A percentile compares a stretch with the other conserved stretches of the same genome.
Conservation (phyloP, 345 rosid genomes). For the Rhodamnia argentea region DNA sequence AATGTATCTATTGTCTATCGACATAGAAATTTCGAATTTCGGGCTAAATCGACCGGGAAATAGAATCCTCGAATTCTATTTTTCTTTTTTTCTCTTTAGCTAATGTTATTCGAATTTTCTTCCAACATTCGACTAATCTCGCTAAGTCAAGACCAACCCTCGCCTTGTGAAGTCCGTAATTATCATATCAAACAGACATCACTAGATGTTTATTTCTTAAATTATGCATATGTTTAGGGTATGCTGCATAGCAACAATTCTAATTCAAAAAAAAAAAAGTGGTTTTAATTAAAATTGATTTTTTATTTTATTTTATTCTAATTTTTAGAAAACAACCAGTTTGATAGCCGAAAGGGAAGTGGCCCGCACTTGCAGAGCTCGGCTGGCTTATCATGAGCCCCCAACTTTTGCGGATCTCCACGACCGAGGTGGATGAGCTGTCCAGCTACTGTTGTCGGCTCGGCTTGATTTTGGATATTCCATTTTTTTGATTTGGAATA, state of each 20-base stretch:
- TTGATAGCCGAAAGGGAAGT: not conserved
- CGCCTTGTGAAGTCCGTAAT: accelerated
- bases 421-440: constrained; percentile 1
- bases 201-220: not conserved
- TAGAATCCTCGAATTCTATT: accelerated
- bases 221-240: not conserved
- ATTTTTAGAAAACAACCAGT: not conserved
- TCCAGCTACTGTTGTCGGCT: not conserved
- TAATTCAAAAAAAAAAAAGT: not conserved
- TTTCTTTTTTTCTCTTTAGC: accelerated
- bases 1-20: not conserved
- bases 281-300: too few species aligned
- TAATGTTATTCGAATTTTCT: not conserved
- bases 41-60: not conserved
- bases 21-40: not conserved
- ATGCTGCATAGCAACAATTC: not conserved
- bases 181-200: accelerated
- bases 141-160: too few species aligned
- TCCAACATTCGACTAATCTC: not conserved
- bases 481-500: not conserved
- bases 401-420: not conserved
- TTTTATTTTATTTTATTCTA: too few species aligned
- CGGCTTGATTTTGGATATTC: not conserved
- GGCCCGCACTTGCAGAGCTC: not conserved
- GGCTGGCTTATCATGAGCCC: not conserved